Evolutionary conservation across 2,329 filamentous ascomycete genomes (phyloP).

Genomic region (Neopestalotiopsis sp.): DNA sequence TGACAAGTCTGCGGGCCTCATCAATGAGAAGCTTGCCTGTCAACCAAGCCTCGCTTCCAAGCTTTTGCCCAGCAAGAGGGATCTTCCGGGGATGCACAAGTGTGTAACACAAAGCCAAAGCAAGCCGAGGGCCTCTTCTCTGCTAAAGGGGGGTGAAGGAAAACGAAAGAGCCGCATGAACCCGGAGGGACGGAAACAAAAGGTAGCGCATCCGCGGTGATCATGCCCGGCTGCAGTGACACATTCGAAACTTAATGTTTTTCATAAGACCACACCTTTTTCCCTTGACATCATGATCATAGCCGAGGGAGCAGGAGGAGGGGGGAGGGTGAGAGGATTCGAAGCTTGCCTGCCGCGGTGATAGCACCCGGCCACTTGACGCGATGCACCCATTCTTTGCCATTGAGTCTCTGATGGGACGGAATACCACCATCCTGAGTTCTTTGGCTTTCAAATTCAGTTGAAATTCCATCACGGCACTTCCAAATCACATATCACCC

Average conservation of each 20-base stretch:
- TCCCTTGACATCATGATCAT: background rate
- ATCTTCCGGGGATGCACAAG: background rate
- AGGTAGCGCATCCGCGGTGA: background rate
- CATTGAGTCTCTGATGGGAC: too few relatives aligned
- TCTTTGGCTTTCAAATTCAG: too few relatives aligned
- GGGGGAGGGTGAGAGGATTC: background rate
- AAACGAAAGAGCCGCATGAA: background rate
- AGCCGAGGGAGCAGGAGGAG: background rate
- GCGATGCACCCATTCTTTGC: too few relatives aligned
- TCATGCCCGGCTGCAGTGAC: constrained; percentile 1
- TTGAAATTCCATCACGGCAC: background rate
- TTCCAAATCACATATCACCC: background rate
- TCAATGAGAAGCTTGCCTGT: background rate
- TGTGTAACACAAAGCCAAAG: background rate
- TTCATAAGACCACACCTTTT: background rate
- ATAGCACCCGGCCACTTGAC: too few relatives aligned
- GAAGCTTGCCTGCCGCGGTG: too few relatives aligned
- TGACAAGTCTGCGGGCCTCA: background rate
- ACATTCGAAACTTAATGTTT: constrained; percentile 14
- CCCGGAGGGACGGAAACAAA: background rate
- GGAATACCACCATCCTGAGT: too few relatives aligned
- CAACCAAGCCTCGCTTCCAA: background rate
- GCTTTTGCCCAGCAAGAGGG: background rate
- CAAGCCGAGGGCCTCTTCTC: background rate
- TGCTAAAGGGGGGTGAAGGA: too few relatives aligned